Base-by-base conservation (phyloP, 148 eudicot species). In the Selenicereus undatus region DNA sequence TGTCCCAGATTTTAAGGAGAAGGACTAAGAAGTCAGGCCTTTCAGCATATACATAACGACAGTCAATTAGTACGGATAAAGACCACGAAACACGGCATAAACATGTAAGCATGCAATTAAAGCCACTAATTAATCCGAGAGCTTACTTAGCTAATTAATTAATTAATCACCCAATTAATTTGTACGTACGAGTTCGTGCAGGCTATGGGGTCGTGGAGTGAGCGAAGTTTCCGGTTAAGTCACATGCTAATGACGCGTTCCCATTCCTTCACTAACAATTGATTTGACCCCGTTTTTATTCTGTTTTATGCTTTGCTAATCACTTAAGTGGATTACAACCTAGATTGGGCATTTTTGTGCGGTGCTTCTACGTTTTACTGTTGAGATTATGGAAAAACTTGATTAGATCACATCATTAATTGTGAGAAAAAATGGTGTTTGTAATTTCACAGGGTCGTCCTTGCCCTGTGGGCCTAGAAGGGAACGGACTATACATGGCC, bases 201-300 rank as follows among this genome's bases (percentile, higher is more conserved):
- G 48, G 32, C 81, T 60, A 71, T 58, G 21, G 48, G n/a, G n/a
- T 82, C 69, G 85, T 78, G 81, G 78, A 82, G 5, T 17, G 2
- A 70, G 54, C 85, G 85, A 73, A 48, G 45, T 78, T 83, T 83
- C 29, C 85, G 82, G 75, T 75, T 74, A 64, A 51, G 0, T 75
- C 85, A 83, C 85, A 83, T 83, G 85, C 26, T 71, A 32, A 24
- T 78, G 0, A 45, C 81, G 73, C 78, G 66, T 73, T 43, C 71
- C n/a, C 51, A 24, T 39, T 54, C 50, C 56, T 71, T 71, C 27
- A 30, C 11, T 71, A 48, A 48, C 2, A 48, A 9, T 48, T 39
- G 0, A 39, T 4, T 48, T 48, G 14, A 12, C 52, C 12, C 52
- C 10, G 1, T 8, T 48, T 48, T 48, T 48, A 48, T 48, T 48